phyloP scores from a whole-genome alignment of 108 stramenopile species.

The Ochromonas danica region DNA sequence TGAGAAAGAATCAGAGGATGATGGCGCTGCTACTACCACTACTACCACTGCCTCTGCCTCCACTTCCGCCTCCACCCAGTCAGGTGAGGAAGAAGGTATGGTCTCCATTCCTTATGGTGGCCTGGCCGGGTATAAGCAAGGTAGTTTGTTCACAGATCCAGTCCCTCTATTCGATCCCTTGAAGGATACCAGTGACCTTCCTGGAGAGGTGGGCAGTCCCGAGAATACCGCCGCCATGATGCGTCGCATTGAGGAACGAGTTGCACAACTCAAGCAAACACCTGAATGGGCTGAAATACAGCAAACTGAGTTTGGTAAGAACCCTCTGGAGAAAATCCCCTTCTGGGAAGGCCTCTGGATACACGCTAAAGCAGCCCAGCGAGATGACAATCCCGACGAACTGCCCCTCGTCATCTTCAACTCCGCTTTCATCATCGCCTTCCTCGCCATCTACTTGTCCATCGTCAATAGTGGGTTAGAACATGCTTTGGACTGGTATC shows the following conservation, averaged over 20 bases:
- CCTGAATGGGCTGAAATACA: background rate
- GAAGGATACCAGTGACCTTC: background rate
- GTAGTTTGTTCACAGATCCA: background rate
- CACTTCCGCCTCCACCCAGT: too few species aligned
- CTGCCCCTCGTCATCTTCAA: background rate
- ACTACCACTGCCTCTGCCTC: too few species aligned
- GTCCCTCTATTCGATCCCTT: background rate
- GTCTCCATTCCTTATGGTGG: background rate
- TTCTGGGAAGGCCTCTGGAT: too few species aligned
- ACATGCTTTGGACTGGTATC: background rate
- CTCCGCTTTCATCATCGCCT: background rate
- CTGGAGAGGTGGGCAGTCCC: background rate
- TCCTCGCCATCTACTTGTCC: background rate
- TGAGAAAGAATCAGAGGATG: too few species aligned
- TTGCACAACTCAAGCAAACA: background rate
- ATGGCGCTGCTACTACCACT: too few species aligned
- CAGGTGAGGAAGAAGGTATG: background rate
- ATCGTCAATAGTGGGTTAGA: background rate
- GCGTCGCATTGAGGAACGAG: background rate
- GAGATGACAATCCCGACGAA: too few species aligned
- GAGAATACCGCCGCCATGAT: background rate
- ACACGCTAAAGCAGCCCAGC: too few species aligned
- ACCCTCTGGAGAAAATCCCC: too few species aligned
- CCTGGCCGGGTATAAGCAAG: background rate
- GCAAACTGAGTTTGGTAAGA: background rate